Percentiles rank a stretch among this genome's conserved stretches.
These are phyloP conservation scores for Agastache rugosa DNA, from an alignment of 257 asterid species.

Conservation along the genomic window DNA sequence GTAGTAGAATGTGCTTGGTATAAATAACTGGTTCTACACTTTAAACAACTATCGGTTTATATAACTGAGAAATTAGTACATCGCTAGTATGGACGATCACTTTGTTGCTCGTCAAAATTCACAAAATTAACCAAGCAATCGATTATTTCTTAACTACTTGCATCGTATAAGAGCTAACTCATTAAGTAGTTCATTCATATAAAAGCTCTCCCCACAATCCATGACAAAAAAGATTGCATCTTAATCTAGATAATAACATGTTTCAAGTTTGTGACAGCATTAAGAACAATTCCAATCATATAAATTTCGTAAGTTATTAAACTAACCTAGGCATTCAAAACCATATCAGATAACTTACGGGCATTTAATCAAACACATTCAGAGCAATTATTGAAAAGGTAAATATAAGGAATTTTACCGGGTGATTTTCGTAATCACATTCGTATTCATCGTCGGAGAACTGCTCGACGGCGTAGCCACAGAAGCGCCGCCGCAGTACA, in stretches of 20 bases:
- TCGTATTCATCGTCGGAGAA: conserved; percentile 97
- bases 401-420: conserved; percentile 49
- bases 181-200: conserved; percentile 3
- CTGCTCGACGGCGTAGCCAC: conserved; percentile 74
- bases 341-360: conserved; percentile 2
- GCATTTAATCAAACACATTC: conserved; percentile 40
- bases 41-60: conserved; percentile 15
- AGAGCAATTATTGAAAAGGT: conserved; percentile 12
- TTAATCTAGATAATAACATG: conserved; percentile 3
- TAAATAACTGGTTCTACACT: conserved; percentile 13
- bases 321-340: conserved; percentile 21
- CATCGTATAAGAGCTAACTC: conserved; percentile 29
- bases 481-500: conserved; percentile 49
- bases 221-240: conserved; percentile 8
- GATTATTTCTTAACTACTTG: conserved; percentile 7
- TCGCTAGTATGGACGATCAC: not conserved
- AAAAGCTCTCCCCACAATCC: too few relatives aligned
- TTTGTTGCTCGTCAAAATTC: conserved; percentile 5
- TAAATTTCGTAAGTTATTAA: not conserved
- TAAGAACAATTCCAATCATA: not conserved
- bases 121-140: not conserved
- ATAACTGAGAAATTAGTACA: conserved; percentile 5
- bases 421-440: conserved; percentile 84
- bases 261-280: not conserved
- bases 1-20: conserved; percentile 30